These are phyloP conservation scores for Wickerhamomyces mucosus DNA, from an alignment of 805 yeast genomes.

Conservation along the genomic window DNA sequence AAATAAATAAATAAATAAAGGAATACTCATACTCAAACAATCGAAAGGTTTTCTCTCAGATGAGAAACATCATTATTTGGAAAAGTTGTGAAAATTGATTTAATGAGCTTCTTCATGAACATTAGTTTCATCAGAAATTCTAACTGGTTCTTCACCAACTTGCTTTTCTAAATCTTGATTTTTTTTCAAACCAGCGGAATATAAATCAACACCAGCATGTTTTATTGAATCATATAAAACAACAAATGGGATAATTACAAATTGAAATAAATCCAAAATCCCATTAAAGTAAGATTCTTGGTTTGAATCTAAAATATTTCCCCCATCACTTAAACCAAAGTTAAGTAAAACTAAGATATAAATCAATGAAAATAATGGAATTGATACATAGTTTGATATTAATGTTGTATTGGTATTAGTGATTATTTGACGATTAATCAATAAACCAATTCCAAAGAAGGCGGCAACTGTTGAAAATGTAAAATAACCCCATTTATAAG, in stretches of 20 bases:
- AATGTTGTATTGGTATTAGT: constrained; percentile 7
- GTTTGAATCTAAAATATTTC: constrained; percentile 43
- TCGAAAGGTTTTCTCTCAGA: too few species aligned
- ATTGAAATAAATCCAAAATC: constrained; percentile 36
- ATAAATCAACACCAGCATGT: constrained; percentile 8
- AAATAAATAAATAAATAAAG: too few species aligned
- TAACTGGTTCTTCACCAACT: constrained; percentile 13
- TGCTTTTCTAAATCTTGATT: constrained; percentile 11
- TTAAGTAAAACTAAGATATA: constrained; percentile 36
- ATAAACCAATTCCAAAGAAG: constrained; percentile 26
- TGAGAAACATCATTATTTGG: too few species aligned
- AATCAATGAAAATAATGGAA: constrained; percentile 23
- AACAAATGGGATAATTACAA: constrained; percentile 31
- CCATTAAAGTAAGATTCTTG: constrained; percentile 48
- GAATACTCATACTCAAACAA: too few species aligned
- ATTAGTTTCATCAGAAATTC: constrained; percentile 27
- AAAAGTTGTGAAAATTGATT: too few species aligned
- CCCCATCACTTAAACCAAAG: constrained; percentile 50
- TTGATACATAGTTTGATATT: constrained; percentile 3
- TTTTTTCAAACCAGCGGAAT: too few species aligned
- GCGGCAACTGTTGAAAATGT: constrained; percentile 39
- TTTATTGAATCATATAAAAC: constrained; percentile 14
- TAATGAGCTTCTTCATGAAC: too few species aligned
- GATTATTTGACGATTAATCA: constrained; percentile 21
- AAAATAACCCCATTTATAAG: constrained; percentile 66